Base-by-base conservation (phyloP, 805 yeast genomes). In the Candida qinlingensis region DNA sequence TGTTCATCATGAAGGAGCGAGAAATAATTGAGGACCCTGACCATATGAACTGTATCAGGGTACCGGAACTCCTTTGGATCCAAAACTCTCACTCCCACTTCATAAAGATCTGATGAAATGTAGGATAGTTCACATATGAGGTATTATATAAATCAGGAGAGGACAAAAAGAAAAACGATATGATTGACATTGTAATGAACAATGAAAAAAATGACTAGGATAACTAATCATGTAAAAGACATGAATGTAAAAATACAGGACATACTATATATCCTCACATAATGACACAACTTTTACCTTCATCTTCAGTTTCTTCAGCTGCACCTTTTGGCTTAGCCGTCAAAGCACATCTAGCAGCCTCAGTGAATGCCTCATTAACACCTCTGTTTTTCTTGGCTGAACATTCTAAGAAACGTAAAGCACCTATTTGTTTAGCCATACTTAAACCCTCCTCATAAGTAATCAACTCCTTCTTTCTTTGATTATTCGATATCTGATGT, bases 361-460 rank as follows among this genome's bases (percentile, higher is more conserved):
- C 99, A 0, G 97, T 90, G 65, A 94, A 94, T 8, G 97, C 98
- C 71, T 94, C 99, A 63, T 95, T 94, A n/a, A 94, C 99, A 56
- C 99, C 99, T 62, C 96, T 80, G 68, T 91, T 92, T 66, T 85
- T 83, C 74, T 91, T 94, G 6, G 99, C 98, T 29, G 96, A 87
- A 70, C 99, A 94, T 68, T 94, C 99, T 62, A 94, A 75, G 66
- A 94, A 94, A 61, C 98, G 80, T 59, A 91, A 73, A 0, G 99
- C 98, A 27, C 97, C 97, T 40, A 94, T 87, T 63, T 80, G 80
- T 63, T 90, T 90, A 37, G 99, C 99, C 60, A 92, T 89, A 0
- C 83, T 83, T 50, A 94, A 76, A 31, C 99, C 99, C 67, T 94
- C 97, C 52, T 94, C 96, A 65, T 92, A 94, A 28, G 87, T 73